phyloP scores from a whole-genome alignment of 306 rosid species.

The Dryas drummondii region DNA sequence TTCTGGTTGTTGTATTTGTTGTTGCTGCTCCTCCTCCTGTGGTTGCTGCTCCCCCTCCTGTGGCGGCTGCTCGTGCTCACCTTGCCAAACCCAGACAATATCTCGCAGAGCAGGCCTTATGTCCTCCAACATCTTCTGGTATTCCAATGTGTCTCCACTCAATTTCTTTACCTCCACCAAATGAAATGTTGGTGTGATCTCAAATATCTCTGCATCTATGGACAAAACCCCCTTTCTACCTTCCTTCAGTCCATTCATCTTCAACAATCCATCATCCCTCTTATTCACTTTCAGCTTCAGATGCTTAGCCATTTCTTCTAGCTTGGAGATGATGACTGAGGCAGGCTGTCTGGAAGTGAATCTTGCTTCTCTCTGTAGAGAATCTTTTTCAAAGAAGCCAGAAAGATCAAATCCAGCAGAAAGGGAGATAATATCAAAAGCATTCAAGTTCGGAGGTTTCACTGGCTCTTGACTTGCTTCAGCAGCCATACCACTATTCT shows the following conservation, averaged over 20 bases:
- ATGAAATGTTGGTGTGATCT: conserved; percentile 70
- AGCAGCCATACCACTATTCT: conserved; percentile 26
- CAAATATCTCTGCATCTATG: conserved; percentile 80
- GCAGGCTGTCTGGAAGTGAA: conserved; percentile 77
- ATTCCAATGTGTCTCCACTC: conserved; percentile 81
- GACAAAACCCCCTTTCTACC: conserved; percentile 75
- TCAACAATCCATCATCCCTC: conserved; percentile 61
- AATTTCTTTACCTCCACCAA: conserved; percentile 84
- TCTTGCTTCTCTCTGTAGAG: conserved; percentile 51
- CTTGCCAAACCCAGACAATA: conserved; percentile 87
- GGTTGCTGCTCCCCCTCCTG: conserved; percentile 30
- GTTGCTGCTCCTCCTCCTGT: conserved; percentile 25
- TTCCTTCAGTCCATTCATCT: conserved; percentile 51
- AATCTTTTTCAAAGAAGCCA: conserved; percentile 50
- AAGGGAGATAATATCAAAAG: conserved; percentile 77
- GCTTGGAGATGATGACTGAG: conserved; percentile 53
- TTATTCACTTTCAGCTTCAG: conserved; percentile 66
- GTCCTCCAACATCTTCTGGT: conserved; percentile 60
- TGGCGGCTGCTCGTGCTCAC: conserved; percentile 42
- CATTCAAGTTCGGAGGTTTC: conserved; percentile 61
- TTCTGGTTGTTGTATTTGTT: conserved; percentile 21
- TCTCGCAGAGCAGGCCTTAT: conserved; percentile 77
- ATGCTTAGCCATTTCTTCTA: conserved; percentile 66
- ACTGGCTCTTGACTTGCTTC: conserved; percentile 44
- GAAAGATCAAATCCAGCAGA: conserved; percentile 76